Percentiles rank a stretch among this genome's conserved stretches.
These are phyloP conservation scores for Hypoxylon cercidicola DNA, from an alignment of 495 filamentous ascomycete species.

Conservation along the genomic window DNA sequence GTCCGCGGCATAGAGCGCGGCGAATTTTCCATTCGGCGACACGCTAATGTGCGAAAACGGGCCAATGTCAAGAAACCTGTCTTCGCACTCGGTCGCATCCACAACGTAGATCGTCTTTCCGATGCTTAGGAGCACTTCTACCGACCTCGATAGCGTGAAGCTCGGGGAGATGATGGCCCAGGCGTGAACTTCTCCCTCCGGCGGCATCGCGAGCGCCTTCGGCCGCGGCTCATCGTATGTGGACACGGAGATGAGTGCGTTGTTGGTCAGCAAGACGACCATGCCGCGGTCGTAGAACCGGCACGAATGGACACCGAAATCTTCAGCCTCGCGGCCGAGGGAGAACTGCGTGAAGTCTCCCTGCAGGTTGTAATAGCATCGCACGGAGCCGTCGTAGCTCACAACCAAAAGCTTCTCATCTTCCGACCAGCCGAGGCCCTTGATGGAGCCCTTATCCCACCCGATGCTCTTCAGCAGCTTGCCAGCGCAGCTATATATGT, in stretches of 20 bases:
- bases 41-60: constrained; percentile 91
- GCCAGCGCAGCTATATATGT: constrained; percentile 93
- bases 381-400: constrained; percentile 87
- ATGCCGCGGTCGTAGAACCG: constrained; percentile 92
- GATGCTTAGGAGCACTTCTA: constrained; percentile 91
- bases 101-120: constrained; percentile 85
- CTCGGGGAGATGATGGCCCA: constrained; percentile 92
- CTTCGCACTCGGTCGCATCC: constrained; percentile 89
- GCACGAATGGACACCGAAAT: constrained; percentile 85
- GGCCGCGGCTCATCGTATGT: constrained; percentile 92
- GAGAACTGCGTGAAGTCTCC: constrained; percentile 96
- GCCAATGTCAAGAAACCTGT: constrained; percentile 87
- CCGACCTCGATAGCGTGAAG: constrained; percentile 90
- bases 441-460: constrained; percentile 93
- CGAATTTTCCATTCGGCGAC: constrained; percentile 89
- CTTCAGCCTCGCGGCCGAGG: constrained; percentile 89
- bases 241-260: constrained; percentile 85
- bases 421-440: constrained; percentile 95
- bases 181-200: constrained; percentile 81
- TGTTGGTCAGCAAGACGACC: constrained; percentile 92
- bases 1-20: constrained; percentile 84
- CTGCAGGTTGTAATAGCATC: constrained; percentile 91
- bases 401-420: constrained; percentile 93
- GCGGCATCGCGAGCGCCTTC: constrained; percentile 79
- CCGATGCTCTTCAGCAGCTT: constrained; percentile 74